Conservation (phyloP, 768 basidiomycete species). For the Boletus vermiculosoides region DNA sequence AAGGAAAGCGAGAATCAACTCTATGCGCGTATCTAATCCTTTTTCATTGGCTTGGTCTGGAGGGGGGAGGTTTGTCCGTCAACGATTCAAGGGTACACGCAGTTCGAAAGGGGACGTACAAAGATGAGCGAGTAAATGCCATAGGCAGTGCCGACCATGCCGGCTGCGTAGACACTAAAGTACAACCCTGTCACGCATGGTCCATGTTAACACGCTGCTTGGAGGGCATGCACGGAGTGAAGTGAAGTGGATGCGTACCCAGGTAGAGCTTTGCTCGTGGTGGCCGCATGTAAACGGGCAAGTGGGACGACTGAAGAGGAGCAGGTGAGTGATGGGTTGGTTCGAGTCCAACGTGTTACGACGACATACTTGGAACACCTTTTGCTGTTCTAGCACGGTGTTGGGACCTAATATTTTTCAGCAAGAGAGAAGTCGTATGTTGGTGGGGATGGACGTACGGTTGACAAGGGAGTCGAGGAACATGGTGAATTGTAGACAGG, state of each 20-base stretch:
- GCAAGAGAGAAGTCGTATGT: not conserved
- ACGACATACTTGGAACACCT: slow-evolving; percentile 55
- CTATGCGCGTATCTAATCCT: slow-evolving; percentile 21
- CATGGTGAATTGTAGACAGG: slow-evolving; percentile 18
- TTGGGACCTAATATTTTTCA: slow-evolving; percentile 50
- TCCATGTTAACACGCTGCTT: not conserved
- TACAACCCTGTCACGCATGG: slow-evolving; percentile 47
- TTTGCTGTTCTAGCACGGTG: slow-evolving; percentile 63
- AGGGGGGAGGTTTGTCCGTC: not conserved
- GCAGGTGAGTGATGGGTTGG: slow-evolving; percentile 6
- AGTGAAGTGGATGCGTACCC: slow-evolving; percentile 38
- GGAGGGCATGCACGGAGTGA: too few species aligned
- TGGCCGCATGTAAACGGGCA: slow-evolving; percentile 56
- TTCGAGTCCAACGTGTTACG: not conserved
- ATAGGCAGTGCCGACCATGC: slow-evolving; percentile 52
- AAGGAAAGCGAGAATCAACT: slow-evolving; percentile 6
- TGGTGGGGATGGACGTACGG: slow-evolving; percentile 42
- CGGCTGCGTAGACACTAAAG: slow-evolving; percentile 50
- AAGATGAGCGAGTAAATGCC: slow-evolving; percentile 47
- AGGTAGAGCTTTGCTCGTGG: slow-evolving; percentile 65
- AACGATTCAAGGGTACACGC: not conserved
- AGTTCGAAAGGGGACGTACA: slow-evolving; percentile 33
- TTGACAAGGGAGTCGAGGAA: slow-evolving; percentile 67
- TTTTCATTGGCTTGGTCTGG: slow-evolving; percentile 34
- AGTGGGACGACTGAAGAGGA: slow-evolving; percentile 36